phyloP scores from a whole-genome alignment of 106 monocot species.

The Phalaenopsis equestris region DNA sequence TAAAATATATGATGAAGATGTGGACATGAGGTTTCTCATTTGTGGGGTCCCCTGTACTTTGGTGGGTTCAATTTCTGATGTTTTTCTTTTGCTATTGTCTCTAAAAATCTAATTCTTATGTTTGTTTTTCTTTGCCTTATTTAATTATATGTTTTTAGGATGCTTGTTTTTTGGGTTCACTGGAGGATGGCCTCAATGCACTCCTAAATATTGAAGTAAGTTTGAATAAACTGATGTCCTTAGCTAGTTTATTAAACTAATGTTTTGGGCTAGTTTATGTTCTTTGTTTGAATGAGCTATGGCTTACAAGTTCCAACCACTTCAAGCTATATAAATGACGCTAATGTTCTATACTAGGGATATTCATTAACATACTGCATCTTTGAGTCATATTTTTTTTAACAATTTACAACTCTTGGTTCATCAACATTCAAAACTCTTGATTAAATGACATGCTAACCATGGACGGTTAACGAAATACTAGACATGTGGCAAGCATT shows the following conservation, averaged over 20 bases:
- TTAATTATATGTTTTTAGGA: constrained; percentile 39
- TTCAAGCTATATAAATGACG: too few relatives aligned
- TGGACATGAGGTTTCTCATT: constrained; percentile 58
- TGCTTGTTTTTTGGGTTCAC: constrained; percentile 53
- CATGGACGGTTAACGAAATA: too few relatives aligned
- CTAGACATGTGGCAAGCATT: too few relatives aligned
- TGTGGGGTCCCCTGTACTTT: constrained; percentile 65
- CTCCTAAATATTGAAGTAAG: constrained; percentile 94
- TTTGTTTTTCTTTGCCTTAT: background rate
- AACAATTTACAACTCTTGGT: too few relatives aligned
- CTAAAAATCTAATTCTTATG: background rate
- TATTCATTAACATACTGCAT: too few relatives aligned
- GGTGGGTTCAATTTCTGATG: constrained; percentile 22
- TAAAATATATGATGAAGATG: constrained; percentile 69
- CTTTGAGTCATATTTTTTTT: too few relatives aligned
- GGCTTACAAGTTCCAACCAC: too few relatives aligned
- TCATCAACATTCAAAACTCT: too few relatives aligned
- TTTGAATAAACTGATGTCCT: background rate
- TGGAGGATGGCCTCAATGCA: constrained; percentile 92
- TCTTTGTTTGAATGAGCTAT: too few relatives aligned
- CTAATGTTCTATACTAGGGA: too few relatives aligned
- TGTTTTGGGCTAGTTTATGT: background rate
- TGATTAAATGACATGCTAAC: too few relatives aligned
- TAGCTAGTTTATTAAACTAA: background rate
- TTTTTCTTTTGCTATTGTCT: background rate